A percentile compares a stretch with the other conserved stretches of the same genome.
Evolutionary conservation across 1,139 yeast species (phyloP).

Genomic region (Geotrichum carabidarum): DNA sequence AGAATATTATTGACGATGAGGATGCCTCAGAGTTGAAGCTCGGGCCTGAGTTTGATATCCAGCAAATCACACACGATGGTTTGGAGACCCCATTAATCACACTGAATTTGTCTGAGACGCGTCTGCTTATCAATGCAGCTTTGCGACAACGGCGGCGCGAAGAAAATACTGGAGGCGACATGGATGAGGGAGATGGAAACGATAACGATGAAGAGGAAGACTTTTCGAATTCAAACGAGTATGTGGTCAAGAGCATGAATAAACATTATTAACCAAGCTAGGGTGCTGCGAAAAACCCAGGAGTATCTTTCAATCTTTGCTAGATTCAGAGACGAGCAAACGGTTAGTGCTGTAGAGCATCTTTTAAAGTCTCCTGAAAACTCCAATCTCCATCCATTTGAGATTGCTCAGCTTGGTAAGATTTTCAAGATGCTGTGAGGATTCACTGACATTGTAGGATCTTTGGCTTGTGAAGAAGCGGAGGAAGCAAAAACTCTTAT

Average conservation of each 20-base stretch:
- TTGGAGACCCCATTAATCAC: conserved; percentile 74
- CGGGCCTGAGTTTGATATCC: conserved; percentile 86
- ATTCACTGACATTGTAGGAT: conserved; percentile 44
- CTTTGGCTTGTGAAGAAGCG: conserved; percentile 91
- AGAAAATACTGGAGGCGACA: conserved; percentile 40
- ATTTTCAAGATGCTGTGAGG: background rate
- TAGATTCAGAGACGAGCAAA: conserved; percentile 84
- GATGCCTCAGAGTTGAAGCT: conserved; percentile 80
- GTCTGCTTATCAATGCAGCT: conserved; percentile 86
- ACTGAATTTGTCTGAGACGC: conserved; percentile 79
- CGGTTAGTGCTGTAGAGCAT: conserved; percentile 90
- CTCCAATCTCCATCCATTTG: conserved; percentile 82
- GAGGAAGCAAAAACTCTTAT: conserved; percentile 94
- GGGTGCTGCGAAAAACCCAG: conserved; percentile 85
- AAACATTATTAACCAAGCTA: conserved; percentile 12
- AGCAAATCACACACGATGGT: conserved; percentile 77
- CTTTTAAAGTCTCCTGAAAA: conserved; percentile 66
- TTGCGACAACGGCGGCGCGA: conserved; percentile 68
- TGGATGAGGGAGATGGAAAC: conserved; percentile 41
- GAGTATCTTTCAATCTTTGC: conserved; percentile 83
- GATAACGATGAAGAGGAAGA: conserved; percentile 41
- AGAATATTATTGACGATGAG: conserved; percentile 57
- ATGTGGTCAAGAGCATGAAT: conserved; percentile 15
- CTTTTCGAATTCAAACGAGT: conserved; percentile 41
- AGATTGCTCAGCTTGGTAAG: conserved; percentile 71